Percentiles rank a stretch among this genome's conserved stretches.
Evolutionary conservation across 371 early-diverging fungal genomes (phyloP).

Genomic region (Mortierella sp.): DNA sequence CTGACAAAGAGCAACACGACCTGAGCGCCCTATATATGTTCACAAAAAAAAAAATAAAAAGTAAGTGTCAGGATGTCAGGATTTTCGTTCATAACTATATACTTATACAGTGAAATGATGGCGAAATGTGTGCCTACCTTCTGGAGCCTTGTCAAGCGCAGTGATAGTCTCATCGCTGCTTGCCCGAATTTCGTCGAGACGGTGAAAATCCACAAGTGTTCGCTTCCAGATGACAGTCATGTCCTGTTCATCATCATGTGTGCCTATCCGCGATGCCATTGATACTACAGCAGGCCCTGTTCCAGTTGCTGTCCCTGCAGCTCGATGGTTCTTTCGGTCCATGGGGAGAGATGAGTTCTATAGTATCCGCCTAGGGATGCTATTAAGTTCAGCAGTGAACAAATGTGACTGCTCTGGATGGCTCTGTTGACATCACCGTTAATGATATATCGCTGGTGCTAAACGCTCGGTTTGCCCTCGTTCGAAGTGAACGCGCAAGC

Average conservation of each 20-base stretch:
- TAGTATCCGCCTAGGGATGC: not conserved
- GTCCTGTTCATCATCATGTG: slow-evolving; percentile 64
- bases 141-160: slow-evolving; percentile 60
- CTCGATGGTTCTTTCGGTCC: slow-evolving; percentile 46
- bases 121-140: slow-evolving; percentile 52
- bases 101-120: no score
- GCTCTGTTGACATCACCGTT: no score
- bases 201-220: slow-evolving; percentile 61
- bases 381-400: no score
- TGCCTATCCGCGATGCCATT: slow-evolving; percentile 3
- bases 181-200: slow-evolving; percentile 62
- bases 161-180: slow-evolving; percentile 55
- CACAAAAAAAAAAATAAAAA: no score
- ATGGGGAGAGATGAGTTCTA: not conserved
- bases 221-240: slow-evolving; percentile 67
- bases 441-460: no score
- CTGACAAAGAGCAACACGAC: slow-evolving; percentile 23
- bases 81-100: not conserved
- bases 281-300: slow-evolving; percentile 4
- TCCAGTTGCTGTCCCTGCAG: slow-evolving; percentile 6
- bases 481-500: no score
- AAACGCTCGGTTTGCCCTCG: no score
- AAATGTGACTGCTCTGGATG: not conserved
- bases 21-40: slow-evolving; percentile 27
- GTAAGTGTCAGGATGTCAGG: not conserved